Base-by-base conservation (phyloP, 768 basidiomycete species). In the Coprinellus aureogranulatus region DNA sequence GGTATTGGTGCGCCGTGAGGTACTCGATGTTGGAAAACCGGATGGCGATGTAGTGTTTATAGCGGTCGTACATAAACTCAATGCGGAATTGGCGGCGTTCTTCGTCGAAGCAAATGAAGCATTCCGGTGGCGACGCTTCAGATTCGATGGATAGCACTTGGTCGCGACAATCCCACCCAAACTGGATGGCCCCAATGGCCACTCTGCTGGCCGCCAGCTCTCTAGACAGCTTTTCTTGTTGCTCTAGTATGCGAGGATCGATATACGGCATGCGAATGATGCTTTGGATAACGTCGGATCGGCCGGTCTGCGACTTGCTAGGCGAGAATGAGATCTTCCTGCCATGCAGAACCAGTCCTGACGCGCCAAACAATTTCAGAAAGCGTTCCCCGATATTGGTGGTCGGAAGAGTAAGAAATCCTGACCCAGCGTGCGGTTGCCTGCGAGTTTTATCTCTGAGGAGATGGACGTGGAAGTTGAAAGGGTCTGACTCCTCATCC, bases 81-180 rank as follows among this genome's bases (percentile, higher is more conserved):
- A 86, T 68, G 5, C 76, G 75, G 18, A 85, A 67, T 62, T 84
- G 81, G 53, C 83, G 71, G 46, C 75, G 72, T 28, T 83, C 76
- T 1, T 72, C 64, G 48, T 75, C 66, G 59, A 80, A 83, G 34
- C 50, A 49, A 27, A 85, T 61, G 14, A 41, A 25, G n/a, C 74
- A 72, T 25, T 54, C 16, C 10, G 45, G 51, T 2, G 57, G 57
- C 12, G 45, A 45, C 37, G 10, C 55, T 55, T 44, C 45, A 41
- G 47, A 68, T 67, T 88, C 86, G 44, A 81, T 67, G 18, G 87
- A 89, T 58, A 82, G 78, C 0, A 77, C 73, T 4, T 71, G 66
- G 62, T 85, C 84, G n/a, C 84, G 76, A 58, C 85, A 86, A 62
- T 77, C 72, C 85, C 84, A 85, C 14, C 83, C 81, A 60, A 86